A percentile compares a stretch with the other conserved stretches of the same genome.
These are phyloP conservation scores for Pelargonium myrrhifolium DNA, from an alignment of 441 rosid species.

Conservation along the genomic window DNA sequence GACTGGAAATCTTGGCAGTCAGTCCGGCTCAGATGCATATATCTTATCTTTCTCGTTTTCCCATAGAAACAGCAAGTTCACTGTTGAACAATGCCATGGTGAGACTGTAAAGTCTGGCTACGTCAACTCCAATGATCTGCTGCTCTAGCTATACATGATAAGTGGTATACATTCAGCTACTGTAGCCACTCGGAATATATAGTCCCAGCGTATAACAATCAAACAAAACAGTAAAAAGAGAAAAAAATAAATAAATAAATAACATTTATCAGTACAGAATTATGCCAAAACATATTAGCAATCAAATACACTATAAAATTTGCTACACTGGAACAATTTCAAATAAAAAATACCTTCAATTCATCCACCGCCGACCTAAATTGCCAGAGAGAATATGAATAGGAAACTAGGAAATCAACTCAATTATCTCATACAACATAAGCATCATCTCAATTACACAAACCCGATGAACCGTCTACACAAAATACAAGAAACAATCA, in stretches of 20 bases:
- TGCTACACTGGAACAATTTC: not conserved
- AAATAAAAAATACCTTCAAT: not conserved
- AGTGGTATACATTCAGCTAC: no score
- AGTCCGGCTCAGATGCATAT: no score
- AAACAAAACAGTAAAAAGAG: not conserved
- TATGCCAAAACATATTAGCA: not conserved
- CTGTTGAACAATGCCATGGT: not conserved
- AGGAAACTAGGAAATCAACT: not conserved
- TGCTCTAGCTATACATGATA: no score
- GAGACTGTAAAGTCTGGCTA: not conserved
- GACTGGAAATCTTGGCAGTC: no score
- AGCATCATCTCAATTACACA: not conserved
- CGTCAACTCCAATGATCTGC: not conserved
- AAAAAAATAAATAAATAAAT: not conserved
- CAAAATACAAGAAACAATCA: not conserved
- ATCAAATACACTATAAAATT: not conserved
- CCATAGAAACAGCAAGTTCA: no score
- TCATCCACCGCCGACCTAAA: not conserved
- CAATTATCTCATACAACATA: not conserved
- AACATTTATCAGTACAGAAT: not conserved
- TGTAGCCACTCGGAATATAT: not conserved
- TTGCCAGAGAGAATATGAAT: not conserved
- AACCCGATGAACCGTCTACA: not conserved
- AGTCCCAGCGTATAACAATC: not conserved
- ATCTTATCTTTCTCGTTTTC: no score